Percentiles rank a stretch among this genome's conserved stretches.
These are phyloP conservation scores for Verbena officinalis DNA, from an alignment of 257 asterid genomes.

Conservation along the genomic window DNA sequence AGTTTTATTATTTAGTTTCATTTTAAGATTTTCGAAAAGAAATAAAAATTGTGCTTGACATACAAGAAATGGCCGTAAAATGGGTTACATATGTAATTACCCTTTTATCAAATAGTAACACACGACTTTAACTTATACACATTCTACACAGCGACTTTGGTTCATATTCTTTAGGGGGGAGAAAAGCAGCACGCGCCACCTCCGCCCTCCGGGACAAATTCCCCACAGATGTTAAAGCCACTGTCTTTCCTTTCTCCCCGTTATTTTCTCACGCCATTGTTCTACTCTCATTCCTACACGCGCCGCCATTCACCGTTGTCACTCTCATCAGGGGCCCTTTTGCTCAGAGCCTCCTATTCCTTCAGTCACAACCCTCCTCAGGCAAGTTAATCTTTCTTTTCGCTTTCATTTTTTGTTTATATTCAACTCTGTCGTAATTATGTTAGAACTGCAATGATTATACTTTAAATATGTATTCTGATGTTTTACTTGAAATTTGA, in stretches of 20 bases:
- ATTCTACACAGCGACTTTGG: not conserved
- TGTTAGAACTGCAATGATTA: not conserved
- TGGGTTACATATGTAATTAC: too few relatives aligned
- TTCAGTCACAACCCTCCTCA: slow-evolving; percentile 18
- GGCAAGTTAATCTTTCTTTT: slow-evolving; percentile 23
- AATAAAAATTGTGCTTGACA: too few relatives aligned
- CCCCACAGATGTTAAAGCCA: slow-evolving; percentile 38
- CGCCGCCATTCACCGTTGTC: slow-evolving; percentile 31
- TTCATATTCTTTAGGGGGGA: not conserved
- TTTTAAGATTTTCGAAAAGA: too few relatives aligned
- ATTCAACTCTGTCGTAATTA: not conserved
- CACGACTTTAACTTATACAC: too few relatives aligned
- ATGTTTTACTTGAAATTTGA: slow-evolving; percentile 10
- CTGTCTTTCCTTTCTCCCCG: slow-evolving; percentile 28
- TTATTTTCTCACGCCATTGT: slow-evolving; percentile 26
- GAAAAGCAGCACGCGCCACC: slow-evolving; percentile 27
- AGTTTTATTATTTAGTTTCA: too few relatives aligned
- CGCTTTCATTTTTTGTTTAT: not conserved
- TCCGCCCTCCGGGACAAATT: not conserved
- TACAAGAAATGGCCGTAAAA: too few relatives aligned
- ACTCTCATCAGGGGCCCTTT: slow-evolving; percentile 6
- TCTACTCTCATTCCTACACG: slow-evolving; percentile 19
- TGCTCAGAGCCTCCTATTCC: slow-evolving; percentile 29
- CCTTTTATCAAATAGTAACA: too few relatives aligned
- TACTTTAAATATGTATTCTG: not conserved